Evolutionary conservation across 2,329 filamentous ascomycete genomes (phyloP), one percentile per base, ranked within the genome.

Genomic region (Epicoccum nigrum): DNA sequence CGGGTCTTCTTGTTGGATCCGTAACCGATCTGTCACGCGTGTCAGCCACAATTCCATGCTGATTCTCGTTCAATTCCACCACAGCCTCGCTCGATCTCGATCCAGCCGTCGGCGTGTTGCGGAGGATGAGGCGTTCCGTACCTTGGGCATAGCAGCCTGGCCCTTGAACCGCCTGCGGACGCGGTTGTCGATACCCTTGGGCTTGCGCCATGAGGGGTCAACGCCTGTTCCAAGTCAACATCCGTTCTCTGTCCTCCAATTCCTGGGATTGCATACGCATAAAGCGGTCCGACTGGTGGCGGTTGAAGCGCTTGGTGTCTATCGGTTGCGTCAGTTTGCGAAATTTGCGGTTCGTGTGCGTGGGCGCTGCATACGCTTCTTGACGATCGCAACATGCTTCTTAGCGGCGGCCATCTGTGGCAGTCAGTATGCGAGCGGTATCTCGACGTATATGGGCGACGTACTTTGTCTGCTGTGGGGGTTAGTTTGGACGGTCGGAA

Each of bases 1-100:
- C 90, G 88, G 77, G 94, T 99, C 87, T 97, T 97, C 87, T 91
- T 96, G 90, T 97, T 97, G 82, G 90, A 94, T 71, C 94, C 92
- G 79, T 92, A 99, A 75, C 94, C 94, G 78, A 99, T 99, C 94
- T 97, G 53, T 56, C 55, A 54, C 54, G 55, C 51, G 38, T 53
- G 65, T 74, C 62, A 74, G 70, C 64, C 60, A 56, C 57, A 43
- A 31, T 50, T 30, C 38, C 54, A 30, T 13, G 7, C 28, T 9
- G 2, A 15, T 38, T 35, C 28, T 35, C 32, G 46, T 16, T 27
- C 39, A 15, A 42, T 35, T 15, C 46, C 35, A 45, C 38, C 34
- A 16, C 20, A 3, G 23, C 20, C 19, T 33, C 28, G 34, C 39
- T 20, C 27, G 28, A 19, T 56, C 5, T 30, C n/a, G n/a, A n/a